Evolutionary conservation across 208 protist species (phyloP).

Genomic region (Lotmaria passim): DNA sequence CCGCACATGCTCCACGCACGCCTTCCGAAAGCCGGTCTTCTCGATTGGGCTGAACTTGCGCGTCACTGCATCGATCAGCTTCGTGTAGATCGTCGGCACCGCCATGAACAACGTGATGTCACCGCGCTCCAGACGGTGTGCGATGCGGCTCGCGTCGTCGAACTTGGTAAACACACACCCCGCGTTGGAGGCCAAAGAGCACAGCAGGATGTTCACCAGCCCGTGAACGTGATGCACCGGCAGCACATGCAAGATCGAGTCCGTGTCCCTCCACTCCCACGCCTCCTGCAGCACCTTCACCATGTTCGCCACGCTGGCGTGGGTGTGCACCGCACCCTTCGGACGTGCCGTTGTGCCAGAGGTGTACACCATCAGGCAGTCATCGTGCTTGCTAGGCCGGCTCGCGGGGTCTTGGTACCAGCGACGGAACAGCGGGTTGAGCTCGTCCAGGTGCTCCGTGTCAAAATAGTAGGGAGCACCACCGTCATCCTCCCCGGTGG

Average conservation of each 20-base stretch:
- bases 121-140: slow-evolving; percentile 57
- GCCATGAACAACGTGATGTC: slow-evolving; percentile 96
- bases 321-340: slow-evolving; percentile 94
- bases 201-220: slow-evolving; percentile 93
- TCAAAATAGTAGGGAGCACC: slow-evolving; percentile 58
- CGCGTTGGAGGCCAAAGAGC: slow-evolving; percentile 85
- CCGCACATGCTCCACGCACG: slow-evolving; percentile 59
- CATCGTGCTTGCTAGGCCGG: slow-evolving; percentile 58
- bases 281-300: slow-evolving; percentile 77
- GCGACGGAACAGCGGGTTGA: slow-evolving; percentile 73
- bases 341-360: slow-evolving; percentile 94
- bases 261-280: slow-evolving; percentile 91
- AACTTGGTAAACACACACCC: slow-evolving; percentile 79
- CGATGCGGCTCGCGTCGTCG: slow-evolving; percentile 71
- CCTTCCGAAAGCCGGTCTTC: slow-evolving; percentile 50
- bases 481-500: slow-evolving; percentile 5
- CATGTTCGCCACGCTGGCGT: slow-evolving; percentile 86
- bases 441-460: slow-evolving; percentile 38
- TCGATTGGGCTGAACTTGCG: slow-evolving; percentile 49
- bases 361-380: slow-evolving; percentile 94
- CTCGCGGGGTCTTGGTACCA: slow-evolving; percentile 49
- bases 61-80: slow-evolving; percentile 72
- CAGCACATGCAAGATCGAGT: slow-evolving; percentile 93
- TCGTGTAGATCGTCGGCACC: slow-evolving; percentile 97
- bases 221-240: slow-evolving; percentile 98